A percentile compares a stretch with the other conserved stretches of the same genome.
Evolutionary conservation across 2,329 filamentous ascomycete genomes (phyloP).

Genomic region (Hypoxylon sp.): DNA sequence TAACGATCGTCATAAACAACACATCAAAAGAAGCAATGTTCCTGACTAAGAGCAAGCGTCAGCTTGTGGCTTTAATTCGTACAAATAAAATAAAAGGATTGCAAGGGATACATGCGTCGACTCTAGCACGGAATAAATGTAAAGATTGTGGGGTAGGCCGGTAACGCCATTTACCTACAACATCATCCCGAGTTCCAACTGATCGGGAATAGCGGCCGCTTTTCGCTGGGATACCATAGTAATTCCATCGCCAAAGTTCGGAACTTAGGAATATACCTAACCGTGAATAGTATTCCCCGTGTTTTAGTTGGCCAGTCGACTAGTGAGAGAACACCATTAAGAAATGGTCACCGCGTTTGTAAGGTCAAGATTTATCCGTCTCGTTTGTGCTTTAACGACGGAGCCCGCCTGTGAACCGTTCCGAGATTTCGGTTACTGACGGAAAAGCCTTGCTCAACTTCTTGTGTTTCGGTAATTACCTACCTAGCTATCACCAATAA

Average conservation of each 20-base stretch:
- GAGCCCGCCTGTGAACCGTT: constrained; percentile 5
- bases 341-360: no score
- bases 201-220: constrained; percentile 33
- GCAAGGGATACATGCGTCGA: no score
- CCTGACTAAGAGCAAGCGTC: not conserved
- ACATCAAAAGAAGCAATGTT: not conserved
- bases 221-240: constrained; percentile 21
- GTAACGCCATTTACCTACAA: no score
- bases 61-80: no score
- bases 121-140: no score
- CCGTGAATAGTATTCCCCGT: not conserved
- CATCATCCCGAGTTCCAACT: no score
- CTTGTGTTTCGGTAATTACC: constrained; percentile 11
- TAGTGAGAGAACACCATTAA: no score
- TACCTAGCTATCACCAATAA: constrained; percentile 1
- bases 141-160: constrained; percentile 28
- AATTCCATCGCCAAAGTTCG: constrained; percentile 10
- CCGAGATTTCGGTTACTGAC: constrained; percentile 5
- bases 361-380: no score
- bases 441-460: not conserved
- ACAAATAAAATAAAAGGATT: no score
- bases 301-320: no score
- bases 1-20: not conserved
- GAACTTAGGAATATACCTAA: constrained; percentile 13
- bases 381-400: not conserved